A percentile compares a stretch with the other conserved stretches of the same genome.
These are phyloP conservation scores for Aspergillus sclerotiicarbonarius DNA, from an alignment of 495 filamentous ascomycete genomes.

Conservation along the genomic window DNA sequence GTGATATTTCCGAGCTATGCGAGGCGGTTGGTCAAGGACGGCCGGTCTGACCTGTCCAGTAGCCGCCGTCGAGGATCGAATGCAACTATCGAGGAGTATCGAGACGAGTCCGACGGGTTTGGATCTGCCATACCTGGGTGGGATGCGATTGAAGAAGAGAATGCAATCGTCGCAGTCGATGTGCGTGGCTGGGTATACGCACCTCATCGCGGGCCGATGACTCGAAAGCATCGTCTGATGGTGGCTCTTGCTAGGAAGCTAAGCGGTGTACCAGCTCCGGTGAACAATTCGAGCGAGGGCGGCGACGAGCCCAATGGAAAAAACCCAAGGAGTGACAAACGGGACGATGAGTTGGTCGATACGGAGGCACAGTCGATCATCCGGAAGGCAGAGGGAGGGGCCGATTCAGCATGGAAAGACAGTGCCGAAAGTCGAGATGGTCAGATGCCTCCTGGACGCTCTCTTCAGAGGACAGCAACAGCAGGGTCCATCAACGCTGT, in stretches of 20 bases:
- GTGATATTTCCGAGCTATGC: conserved; percentile 92
- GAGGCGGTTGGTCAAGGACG: conserved; percentile 51
- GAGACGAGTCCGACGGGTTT: conserved; percentile 24
- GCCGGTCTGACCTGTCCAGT: conserved; percentile 22
- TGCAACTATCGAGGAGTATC: conserved; percentile 41
- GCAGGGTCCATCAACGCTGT: conserved; percentile 45
- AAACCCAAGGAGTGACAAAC: conserved; percentile 19
- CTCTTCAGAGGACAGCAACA: conserved; percentile 15
- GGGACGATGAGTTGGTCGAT: conserved; percentile 63
- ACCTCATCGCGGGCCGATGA: conserved; percentile 83
- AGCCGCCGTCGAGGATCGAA: conserved; percentile 28
- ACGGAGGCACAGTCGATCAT: conserved; percentile 74
- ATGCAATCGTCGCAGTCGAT: conserved; percentile 82
- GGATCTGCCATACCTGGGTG: conserved; percentile 56
- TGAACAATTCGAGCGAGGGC: conserved; percentile 31
- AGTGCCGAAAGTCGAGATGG: conserved; percentile 13
- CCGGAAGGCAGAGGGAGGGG: conserved; percentile 64
- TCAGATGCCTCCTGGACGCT: conserved; percentile 3
- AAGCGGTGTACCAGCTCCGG: conserved; percentile 75
- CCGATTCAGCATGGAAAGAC: conserved; percentile 62
- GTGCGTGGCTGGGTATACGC: conserved; percentile 92
- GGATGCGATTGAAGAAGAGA: conserved; percentile 68
- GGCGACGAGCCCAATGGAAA: conserved; percentile 25
- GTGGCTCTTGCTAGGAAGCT: conserved; percentile 79
- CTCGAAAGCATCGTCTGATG: conserved; percentile 78